phyloP scores from a whole-genome alignment of 768 basidiomycete genomes.

The Pleurotus eryngii region DNA sequence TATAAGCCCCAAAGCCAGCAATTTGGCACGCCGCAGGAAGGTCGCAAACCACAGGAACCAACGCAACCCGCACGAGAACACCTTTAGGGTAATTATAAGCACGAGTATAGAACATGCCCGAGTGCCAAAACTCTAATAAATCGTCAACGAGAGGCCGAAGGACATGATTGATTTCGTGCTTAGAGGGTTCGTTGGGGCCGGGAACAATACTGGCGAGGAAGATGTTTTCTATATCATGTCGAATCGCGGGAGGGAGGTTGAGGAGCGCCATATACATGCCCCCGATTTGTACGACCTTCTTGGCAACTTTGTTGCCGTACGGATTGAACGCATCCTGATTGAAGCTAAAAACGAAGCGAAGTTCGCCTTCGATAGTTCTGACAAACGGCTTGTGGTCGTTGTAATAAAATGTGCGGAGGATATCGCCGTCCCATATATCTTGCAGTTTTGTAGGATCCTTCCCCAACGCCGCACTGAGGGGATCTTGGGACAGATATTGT shows the following conservation, averaged over 20 bases:
- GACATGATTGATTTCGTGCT: slow-evolving; percentile 22
- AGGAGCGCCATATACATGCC: slow-evolving; percentile 26
- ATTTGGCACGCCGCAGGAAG: slow-evolving; percentile 29
- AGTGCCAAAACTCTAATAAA: slow-evolving; percentile 15
- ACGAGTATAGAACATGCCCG: slow-evolving; percentile 16
- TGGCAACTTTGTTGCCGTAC: slow-evolving; percentile 16
- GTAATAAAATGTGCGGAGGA: slow-evolving; percentile 19
- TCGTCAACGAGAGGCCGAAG: slow-evolving; percentile 24
- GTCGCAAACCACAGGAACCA: slow-evolving; percentile 33
- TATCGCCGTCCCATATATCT: slow-evolving; percentile 25
- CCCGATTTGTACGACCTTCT: slow-evolving; percentile 19
- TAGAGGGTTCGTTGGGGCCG: slow-evolving; percentile 22
- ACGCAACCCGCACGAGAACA: slow-evolving; percentile 20
- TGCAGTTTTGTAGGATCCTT: slow-evolving; percentile 7
- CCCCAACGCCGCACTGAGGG: neutral
- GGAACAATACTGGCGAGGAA: slow-evolving; percentile 23
- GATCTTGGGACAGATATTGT: slow-evolving; percentile 19
- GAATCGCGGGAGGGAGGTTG: slow-evolving; percentile 25
- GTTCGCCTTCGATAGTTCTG: slow-evolving; percentile 17
- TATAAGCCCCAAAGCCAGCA: slow-evolving; percentile 19
- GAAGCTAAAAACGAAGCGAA: slow-evolving; percentile 19
- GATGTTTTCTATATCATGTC: slow-evolving; percentile 27
- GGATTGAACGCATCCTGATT: slow-evolving; percentile 28
- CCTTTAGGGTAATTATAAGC: slow-evolving; percentile 22
- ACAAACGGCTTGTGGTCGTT: slow-evolving; percentile 23